Evolutionary conservation across 2,329 filamentous ascomycete species (phyloP).

Genomic region (Fusarium incarnatum): DNA sequence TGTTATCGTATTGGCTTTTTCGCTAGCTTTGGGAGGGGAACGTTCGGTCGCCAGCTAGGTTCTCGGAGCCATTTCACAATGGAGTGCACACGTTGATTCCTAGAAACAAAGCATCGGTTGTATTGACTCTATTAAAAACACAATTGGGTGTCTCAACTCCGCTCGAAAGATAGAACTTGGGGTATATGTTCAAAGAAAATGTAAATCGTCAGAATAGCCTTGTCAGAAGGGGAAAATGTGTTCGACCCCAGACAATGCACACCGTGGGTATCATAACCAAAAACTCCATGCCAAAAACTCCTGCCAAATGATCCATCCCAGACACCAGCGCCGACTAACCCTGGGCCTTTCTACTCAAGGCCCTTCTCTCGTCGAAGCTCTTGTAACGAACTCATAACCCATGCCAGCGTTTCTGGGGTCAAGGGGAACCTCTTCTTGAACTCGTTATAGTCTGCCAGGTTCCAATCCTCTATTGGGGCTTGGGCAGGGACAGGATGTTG

Average conservation of each 20-base stretch:
- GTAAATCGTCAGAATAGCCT: too few species aligned
- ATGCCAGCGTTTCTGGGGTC: neutral
- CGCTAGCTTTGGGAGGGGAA: too few species aligned
- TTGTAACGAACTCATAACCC: rapidly evolving
- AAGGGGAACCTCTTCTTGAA: neutral
- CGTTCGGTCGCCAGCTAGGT: too few species aligned
- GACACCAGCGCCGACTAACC: neutral
- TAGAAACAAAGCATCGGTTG: too few species aligned
- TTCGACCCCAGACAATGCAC: neutral
- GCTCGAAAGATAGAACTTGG: neutral
- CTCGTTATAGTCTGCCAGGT: neutral
- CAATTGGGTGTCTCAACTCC: neutral
- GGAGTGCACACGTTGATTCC: too few species aligned
- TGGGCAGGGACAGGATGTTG: neutral
- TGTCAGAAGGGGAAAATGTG: too few species aligned
- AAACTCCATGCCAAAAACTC: neutral
- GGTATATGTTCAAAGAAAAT: neutral
- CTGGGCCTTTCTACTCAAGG: neutral
- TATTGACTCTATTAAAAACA: neutral
- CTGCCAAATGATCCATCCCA: neutral
- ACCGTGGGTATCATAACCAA: neutral
- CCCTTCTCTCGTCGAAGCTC: neutral
- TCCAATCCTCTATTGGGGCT: too few species aligned
- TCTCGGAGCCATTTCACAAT: too few species aligned
- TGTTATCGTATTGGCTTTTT: too few species aligned